Conservation (phyloP, 352 stramenopile genomes). For the Pythium coloratum region DNA sequence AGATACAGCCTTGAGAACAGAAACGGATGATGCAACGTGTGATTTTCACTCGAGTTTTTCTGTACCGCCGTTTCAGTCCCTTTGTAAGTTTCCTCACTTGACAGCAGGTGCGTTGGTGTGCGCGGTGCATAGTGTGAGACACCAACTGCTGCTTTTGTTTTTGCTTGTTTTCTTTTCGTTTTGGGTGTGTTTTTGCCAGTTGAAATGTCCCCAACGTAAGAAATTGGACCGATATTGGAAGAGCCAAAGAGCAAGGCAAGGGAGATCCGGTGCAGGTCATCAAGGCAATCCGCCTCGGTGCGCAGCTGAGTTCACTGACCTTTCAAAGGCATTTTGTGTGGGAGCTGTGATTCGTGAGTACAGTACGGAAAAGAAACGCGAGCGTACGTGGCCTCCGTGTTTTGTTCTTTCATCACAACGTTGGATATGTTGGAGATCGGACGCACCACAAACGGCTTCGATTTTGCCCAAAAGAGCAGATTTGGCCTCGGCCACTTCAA, state of each 20-base stretch:
- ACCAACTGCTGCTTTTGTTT: not conserved
- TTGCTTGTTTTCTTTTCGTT: not conserved
- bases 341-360: no score
- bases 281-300: not conserved
- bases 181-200: not conserved
- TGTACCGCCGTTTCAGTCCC: not conserved
- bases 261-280: not conserved
- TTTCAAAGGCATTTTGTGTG: not conserved
- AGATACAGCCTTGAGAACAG: conserved; percentile 4
- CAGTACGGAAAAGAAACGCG: not conserved
- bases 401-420: no score
- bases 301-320: not conserved
- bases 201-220: not conserved
- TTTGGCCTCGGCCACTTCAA: not conserved
- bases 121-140: not conserved
- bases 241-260: not conserved
- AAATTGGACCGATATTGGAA: not conserved
- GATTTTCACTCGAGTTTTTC: not conserved
- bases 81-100: not conserved
- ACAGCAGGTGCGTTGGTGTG: not conserved
- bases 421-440: not conserved
- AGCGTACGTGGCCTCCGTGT: not conserved
- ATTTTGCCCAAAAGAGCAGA: not conserved
- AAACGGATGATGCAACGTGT: conserved; percentile 1
- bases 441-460: not conserved